Evolutionary conservation across 169 alveolate genomes (phyloP).

Genomic region (Theileria annulata): DNA sequence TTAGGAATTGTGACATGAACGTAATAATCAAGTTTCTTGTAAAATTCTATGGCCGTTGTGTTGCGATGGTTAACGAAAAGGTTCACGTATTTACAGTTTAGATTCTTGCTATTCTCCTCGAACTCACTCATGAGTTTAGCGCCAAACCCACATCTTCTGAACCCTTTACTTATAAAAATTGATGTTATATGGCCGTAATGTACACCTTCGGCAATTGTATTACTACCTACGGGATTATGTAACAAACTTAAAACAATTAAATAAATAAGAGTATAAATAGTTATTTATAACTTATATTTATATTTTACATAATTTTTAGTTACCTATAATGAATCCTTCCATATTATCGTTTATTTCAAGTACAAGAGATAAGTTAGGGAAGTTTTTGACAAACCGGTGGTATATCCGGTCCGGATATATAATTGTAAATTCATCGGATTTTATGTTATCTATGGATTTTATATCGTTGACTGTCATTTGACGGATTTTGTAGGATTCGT

Average conservation of each 20-base stretch:
- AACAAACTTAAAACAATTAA: neutral
- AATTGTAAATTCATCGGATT: constrained; percentile 44
- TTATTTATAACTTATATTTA: neutral
- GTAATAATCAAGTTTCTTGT: constrained; percentile 61
- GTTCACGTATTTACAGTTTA: constrained; percentile 58
- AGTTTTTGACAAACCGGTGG: constrained; percentile 30
- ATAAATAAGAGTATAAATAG: neutral
- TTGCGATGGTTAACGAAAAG: constrained; percentile 65
- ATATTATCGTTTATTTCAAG: constrained; percentile 45
- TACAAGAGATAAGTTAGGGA: constrained; percentile 49
- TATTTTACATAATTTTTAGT: neutral
- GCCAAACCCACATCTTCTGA: constrained; percentile 70
- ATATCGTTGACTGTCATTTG: constrained; percentile 50
- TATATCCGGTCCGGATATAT: constrained; percentile 40
- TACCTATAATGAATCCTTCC: constrained; percentile 60
- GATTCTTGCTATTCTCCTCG: constrained; percentile 64
- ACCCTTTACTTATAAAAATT: constrained; percentile 55
- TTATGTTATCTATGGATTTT: constrained; percentile 39
- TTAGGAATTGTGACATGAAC: constrained; percentile 62
- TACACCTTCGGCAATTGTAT: constrained; percentile 18
- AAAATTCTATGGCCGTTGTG: constrained; percentile 66
- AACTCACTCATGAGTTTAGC: constrained; percentile 67
- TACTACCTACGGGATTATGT: constrained; percentile 30
- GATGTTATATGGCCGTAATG: constrained; percentile 74
- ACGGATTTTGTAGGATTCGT: constrained; percentile 6